Conservation (phyloP, 352 stramenopile species). For the Globisporangium emineosum region DNA sequence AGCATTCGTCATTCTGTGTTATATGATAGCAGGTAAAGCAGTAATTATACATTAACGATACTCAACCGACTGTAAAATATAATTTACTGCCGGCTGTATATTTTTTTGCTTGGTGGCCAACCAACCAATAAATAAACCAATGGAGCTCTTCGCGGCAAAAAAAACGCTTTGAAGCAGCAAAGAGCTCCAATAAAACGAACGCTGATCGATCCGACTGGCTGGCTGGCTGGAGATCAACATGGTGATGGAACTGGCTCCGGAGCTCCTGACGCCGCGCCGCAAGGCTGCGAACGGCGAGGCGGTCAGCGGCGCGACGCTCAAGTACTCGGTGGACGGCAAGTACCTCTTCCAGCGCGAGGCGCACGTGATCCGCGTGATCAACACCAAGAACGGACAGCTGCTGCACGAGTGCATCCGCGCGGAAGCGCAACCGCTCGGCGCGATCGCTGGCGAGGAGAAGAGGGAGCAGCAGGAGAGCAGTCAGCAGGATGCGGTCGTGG, state of each 20-base stretch:
- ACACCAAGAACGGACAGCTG: slow-evolving; percentile 67
- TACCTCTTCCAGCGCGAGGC: slow-evolving; percentile 78
- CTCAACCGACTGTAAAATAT: no score
- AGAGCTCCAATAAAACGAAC: slow-evolving; percentile 1
- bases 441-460: slow-evolving; percentile 14
- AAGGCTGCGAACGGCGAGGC: neutral
- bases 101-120: neutral
- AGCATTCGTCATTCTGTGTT: no score
- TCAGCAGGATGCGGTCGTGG: neutral
- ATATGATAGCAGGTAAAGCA: no score
- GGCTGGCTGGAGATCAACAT: neutral
- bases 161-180: neutral
- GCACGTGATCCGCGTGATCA: slow-evolving; percentile 68
- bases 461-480: slow-evolving; percentile 12
- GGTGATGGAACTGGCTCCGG: slow-evolving; percentile 15
- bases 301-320: slow-evolving; percentile 26
- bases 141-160: neutral
- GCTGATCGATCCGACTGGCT: neutral
- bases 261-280: slow-evolving; percentile 34
- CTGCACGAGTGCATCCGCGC: slow-evolving; percentile 66
- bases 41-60: no score
- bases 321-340: slow-evolving; percentile 65
- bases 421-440: slow-evolving; percentile 19
- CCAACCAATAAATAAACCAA: no score
- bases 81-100: no score